Conservation (phyloP, 257 asterid species). For the Solanum sitiens region DNA sequence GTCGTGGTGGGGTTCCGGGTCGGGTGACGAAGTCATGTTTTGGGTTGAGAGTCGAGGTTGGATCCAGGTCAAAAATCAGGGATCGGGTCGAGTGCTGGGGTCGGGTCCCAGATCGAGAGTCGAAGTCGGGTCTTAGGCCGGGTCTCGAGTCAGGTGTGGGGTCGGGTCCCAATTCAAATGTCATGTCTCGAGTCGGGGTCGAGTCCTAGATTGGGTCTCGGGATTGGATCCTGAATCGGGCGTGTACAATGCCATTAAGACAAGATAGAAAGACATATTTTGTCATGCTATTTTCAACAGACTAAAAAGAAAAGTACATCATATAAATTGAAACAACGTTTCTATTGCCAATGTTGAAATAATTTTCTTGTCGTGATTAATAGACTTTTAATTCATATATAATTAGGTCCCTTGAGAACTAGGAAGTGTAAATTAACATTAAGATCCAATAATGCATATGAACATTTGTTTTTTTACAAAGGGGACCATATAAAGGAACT, state of each 20-base stretch:
- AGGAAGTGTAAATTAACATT: background rate
- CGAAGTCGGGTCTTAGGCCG: background rate
- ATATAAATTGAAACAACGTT: no score
- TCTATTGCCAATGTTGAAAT: no score
- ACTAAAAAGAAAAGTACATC: background rate
- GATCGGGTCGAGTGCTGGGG: fast-evolving
- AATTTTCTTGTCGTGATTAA: background rate
- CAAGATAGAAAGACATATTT: background rate
- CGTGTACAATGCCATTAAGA: background rate
- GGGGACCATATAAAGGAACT: background rate
- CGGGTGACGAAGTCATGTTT: background rate
- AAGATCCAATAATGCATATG: background rate
- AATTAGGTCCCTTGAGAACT: background rate
- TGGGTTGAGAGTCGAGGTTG: background rate
- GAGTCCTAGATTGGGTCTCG: no score
- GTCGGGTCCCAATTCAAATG: no score
- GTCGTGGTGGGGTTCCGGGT: background rate
- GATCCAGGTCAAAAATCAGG: fast-evolving
- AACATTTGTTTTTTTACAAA: background rate
- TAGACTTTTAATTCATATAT: background rate
- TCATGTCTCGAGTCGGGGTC: no score
- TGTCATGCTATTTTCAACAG: background rate
- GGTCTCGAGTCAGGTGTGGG: background rate
- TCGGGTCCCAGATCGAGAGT: fast-evolving
- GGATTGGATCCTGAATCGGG: background rate